Base-by-base conservation (phyloP, 768 basidiomycete species). In the Leucocoprinus birnbaumii region DNA sequence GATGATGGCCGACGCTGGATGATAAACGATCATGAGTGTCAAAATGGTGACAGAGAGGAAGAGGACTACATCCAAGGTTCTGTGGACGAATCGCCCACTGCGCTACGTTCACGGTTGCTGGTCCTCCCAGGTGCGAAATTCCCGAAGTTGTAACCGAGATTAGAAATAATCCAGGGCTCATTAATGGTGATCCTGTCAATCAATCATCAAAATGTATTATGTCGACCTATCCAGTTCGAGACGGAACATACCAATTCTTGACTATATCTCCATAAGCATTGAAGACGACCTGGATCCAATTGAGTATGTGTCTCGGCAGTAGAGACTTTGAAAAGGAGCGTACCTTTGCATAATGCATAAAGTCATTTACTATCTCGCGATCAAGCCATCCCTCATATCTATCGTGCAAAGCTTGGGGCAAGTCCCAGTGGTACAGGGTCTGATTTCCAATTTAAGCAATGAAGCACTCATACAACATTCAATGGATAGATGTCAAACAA, bases 371-470 rank as follows among this genome's bases (percentile, higher is more conserved):
- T 48, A 88, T 79, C 53, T 84, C 75, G 58, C 78, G 80, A 68
- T 82, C 80, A n/a, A 87, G 70, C 87, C 86, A 91, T 2, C 88
- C 88, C 2, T 82, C 83, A 64, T 91, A 91, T 48, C 84, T 76
- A 51, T 89, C 84, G 35, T 87, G 79, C 42, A 93, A 73, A 1
- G 71, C 82, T 65, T 87, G 84, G 3, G 89, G 89, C 6, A 89
- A 73, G 60, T 91, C 89, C 89, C 87, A 90, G 63, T 86, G 87
- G 65, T 86, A 87, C 45, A 89, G 67, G 0, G 85, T 88, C 84
- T 87, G 21, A 26, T 11, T 3, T 16, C 1, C 13, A 22, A 16
- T 9, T 48, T 52, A 14, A 50, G 38, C 35, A 40, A 46, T 21
- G 46, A 14, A 51, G 27, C 31, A 5, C 11, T 11, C 5, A 31